These are phyloP conservation scores for Polytolypa hystricis DNA, from an alignment of 2,329 filamentous ascomycete genomes.

Conservation along the genomic window DNA sequence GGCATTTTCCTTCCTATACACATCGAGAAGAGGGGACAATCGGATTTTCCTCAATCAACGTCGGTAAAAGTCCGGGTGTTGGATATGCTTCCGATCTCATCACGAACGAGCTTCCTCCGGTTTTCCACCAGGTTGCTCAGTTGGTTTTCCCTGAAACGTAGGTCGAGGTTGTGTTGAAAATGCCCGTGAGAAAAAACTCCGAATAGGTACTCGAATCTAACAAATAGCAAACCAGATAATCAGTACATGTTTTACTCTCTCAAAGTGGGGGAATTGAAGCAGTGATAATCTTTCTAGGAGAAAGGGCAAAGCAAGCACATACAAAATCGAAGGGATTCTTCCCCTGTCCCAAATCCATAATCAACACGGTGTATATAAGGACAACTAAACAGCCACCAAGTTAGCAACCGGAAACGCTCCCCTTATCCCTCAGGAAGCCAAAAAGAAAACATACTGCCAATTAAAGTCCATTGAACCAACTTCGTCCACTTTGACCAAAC, in stretches of 20 bases:
- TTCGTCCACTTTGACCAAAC: slow-evolving; percentile 48
- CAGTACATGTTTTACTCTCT: not conserved
- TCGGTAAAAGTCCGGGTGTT: no score
- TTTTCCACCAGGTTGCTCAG: not conserved
- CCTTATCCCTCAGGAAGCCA: not conserved
- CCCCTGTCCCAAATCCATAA: slow-evolving; percentile 33
- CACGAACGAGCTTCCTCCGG: not conserved
- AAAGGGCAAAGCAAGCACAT: no score
- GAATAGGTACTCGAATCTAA: not conserved
- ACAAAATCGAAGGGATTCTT: slow-evolving; percentile 32
- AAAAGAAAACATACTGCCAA: slow-evolving; percentile 35
- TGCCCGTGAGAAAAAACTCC: not conserved
- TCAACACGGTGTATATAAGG: slow-evolving; percentile 31
- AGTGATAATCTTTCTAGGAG: slow-evolving; percentile 14
- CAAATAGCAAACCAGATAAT: no score
- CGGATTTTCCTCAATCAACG: no score
- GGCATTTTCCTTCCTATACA: no score
- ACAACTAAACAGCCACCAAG: slow-evolving; percentile 23
- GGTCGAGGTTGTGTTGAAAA: not conserved
- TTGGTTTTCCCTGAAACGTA: not conserved
- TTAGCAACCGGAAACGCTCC: slow-evolving; percentile 8
- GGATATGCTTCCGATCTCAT: no score
- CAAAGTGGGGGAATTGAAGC: not conserved
- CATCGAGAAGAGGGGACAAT: no score
- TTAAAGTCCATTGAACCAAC: slow-evolving; percentile 45